Percentiles rank a stretch among this genome's conserved stretches.
Evolutionary conservation across 176 grass and related monocot genomes (phyloP).

Genomic region (Puccinellia tenuiflora): DNA sequence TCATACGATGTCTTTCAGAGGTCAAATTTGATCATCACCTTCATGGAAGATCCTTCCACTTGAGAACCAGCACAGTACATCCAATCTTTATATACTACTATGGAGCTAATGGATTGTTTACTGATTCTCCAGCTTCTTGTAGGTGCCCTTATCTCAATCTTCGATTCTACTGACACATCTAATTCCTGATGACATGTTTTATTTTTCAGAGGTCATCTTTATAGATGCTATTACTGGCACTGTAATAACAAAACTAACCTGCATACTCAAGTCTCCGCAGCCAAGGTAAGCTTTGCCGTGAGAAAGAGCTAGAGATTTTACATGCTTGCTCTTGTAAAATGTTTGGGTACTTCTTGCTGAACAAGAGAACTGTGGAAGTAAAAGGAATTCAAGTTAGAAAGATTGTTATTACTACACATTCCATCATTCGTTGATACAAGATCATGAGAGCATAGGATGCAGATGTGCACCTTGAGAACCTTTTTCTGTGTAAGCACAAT

Average conservation of each 20-base stretch:
- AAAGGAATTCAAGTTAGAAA: conserved; percentile 19
- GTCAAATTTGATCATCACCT: conserved; percentile 53
- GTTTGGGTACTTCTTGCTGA: conserved; percentile 65
- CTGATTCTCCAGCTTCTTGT: conserved; percentile 62
- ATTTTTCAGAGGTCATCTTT: conserved; percentile 21
- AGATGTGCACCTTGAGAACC: conserved; percentile 54
- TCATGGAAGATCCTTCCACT: conserved; percentile 78
- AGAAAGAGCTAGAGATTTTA: conserved; percentile 63
- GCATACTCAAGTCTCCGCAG: conserved; percentile 80
- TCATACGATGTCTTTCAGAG: conserved; percentile 18
- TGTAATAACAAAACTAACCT: conserved; percentile 51
- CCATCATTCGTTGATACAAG: conserved; percentile 11
- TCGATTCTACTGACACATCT: conserved; percentile 50
- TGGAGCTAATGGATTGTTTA: conserved; percentile 67
- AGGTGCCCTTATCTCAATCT: conserved; percentile 57
- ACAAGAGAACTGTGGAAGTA: conserved; percentile 60
- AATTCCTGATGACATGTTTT: conserved; percentile 61
- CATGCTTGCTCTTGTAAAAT: conserved; percentile 80
- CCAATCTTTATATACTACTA: conserved; percentile 81
- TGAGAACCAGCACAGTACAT: conserved; percentile 75
- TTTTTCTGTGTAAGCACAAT: conserved; percentile 60
- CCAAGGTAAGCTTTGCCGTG: conserved; percentile 90
- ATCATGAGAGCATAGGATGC: not conserved
- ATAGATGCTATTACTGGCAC: not conserved
- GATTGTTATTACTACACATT: not conserved